phyloP scores from a whole-genome alignment of 257 asterid species.

The Plantago elongata region DNA sequence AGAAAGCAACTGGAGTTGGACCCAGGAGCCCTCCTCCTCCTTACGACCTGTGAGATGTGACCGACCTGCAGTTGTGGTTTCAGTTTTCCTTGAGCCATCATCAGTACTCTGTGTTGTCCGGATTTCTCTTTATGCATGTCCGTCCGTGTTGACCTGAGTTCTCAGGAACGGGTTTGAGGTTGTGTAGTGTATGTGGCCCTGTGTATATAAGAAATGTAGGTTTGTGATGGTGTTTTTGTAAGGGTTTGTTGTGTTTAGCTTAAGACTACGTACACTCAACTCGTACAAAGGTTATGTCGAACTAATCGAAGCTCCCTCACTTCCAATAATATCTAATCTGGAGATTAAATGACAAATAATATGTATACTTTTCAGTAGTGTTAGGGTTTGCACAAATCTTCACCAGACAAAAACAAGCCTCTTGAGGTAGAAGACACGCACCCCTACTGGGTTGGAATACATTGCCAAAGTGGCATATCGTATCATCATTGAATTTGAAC shows the following conservation, averaged over 20 bases:
- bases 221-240: background rate
- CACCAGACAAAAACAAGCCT: no score
- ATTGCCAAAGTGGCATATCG: no score
- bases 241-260: background rate
- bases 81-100: slow-evolving; percentile 3
- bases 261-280: no score
- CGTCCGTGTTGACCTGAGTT: background rate
- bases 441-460: no score
- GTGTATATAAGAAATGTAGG: background rate
- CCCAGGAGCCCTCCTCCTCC: slow-evolving; percentile 95
- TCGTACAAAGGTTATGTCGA: no score
- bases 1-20: slow-evolving; percentile 74
- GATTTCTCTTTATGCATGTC: background rate
- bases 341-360: no score
- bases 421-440: no score
- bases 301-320: no score
- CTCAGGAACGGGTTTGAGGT: background rate
- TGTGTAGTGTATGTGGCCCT: background rate
- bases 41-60: slow-evolving; percentile 71
- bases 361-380: no score
- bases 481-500: no score
- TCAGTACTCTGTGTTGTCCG: background rate
- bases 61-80: background rate
- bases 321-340: no score
- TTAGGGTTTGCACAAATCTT: no score